Evolutionary conservation across 192 early-diverging fungal genomes (phyloP), one percentile per base, ranked within the genome.

Genomic region (Backusella australiensis): DNA sequence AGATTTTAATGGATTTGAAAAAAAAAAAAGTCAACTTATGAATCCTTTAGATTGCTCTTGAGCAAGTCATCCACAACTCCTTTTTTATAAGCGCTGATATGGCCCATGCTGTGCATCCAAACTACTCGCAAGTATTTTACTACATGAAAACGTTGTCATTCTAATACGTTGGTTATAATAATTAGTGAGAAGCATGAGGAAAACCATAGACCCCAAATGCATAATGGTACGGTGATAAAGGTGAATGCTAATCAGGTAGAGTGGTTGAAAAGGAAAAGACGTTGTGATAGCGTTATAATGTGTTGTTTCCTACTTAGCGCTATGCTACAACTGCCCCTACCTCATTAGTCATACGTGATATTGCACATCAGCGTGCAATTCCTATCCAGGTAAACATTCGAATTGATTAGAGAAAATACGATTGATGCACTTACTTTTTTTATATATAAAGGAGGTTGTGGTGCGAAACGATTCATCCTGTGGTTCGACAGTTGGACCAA

Each of bases 401-500:
- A 3, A 32, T 2, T 32, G 32, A 32, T 3, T 2, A 32, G 32
- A 32, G 32, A 32, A 3, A 32, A 32, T 32, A 32, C 15, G 23
- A 21, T 5, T 6, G 11, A 69, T 0, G 9, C 53, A 6, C 67
- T 68, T 42, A 69, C 21, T 69, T 9, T 67, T 69, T 19, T 39
- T 11, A 9, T 11, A 9, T 11, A 36, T 44, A 34, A 32, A 78
- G 69, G 91, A 94, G 84, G 93, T 94, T 85, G 90, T 94, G 70
- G 93, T 98, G 26, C 87, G 96, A 73, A 98, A 96, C 77, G 97
- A 99, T 80, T 93, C 89, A 63, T 88, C 96, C 12, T 98, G 97
- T 80, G 98, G 98, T 6, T 95, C 93, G 23, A 98, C 96, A 21
- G 99, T 99, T 81, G 98, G 98, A 8, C 97, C 98, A 23, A 95